Base-by-base conservation (phyloP, 208 protist genomes). In the Angomonas desouzai region DNA sequence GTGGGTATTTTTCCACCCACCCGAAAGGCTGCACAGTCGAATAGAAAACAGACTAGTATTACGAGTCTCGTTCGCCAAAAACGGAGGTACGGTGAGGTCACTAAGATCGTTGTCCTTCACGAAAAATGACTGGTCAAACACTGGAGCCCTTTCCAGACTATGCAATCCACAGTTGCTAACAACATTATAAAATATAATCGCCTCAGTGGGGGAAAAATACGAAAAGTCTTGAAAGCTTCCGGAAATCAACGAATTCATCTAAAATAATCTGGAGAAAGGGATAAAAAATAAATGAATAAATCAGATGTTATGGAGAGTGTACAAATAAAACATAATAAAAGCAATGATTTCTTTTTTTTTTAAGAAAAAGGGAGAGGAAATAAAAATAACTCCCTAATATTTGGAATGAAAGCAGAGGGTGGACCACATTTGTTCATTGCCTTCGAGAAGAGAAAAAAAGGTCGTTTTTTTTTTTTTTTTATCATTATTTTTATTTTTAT, bases 241-340 rank as follows among this genome's bases (percentile, higher is more conserved):
- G 9, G 36, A 40, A 18, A 40, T 40, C 36, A 40, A 18, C 13
- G 36, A 40, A 18, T 40, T 18, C 13, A 18, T 59, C 25, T 23
- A 59, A 33, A 59, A n/a, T 20, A 20, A 18, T 27, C 23, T 18
- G 30, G 30, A 59, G 7, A 59, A 43, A 63, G 22, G 36, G 32
- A 18, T 51, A 61, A 30, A 45, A n/a, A 45, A 48, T 28, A 3
- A 64, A 55, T 38, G 34, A 70, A 29, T 3, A 13, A 45, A 66
- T 33, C 23, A 23, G 33, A 66, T 32, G 51, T n/a, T n/a, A n/a
- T n/a, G n/a, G n/a, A n/a, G n/a, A n/a, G n/a, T n/a, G n/a, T n/a
- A n/a, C n/a, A n/a, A n/a, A n/a, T n/a, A n/a, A n/a, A n/a, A n/a
- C n/a, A n/a, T n/a, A n/a, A n/a, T n/a, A n/a, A n/a, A n/a, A n/a